A percentile compares a stretch with the other conserved stretches of the same genome.
These are phyloP conservation scores for Leccinum disarticulatum DNA, from an alignment of 768 basidiomycete genomes.

Conservation along the genomic window DNA sequence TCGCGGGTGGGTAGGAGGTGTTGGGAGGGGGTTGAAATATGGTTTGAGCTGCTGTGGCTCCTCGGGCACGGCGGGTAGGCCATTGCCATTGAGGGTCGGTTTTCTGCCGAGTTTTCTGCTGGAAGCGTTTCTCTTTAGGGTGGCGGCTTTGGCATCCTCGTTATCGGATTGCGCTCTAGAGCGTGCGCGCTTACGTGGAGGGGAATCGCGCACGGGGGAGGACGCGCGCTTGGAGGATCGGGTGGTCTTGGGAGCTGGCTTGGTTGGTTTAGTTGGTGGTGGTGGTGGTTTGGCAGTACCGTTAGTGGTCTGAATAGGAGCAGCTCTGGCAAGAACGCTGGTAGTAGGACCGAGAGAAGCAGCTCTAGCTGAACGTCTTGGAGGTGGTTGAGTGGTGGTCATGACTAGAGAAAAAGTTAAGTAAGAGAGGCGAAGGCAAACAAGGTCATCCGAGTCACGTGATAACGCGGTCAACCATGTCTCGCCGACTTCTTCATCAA, in stretches of 20 bases:
- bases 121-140: conserved; percentile 28
- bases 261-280: conserved; percentile 2
- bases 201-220: conserved; percentile 47
- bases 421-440: too few relatives aligned
- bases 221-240: conserved; percentile 48
- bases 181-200: conserved; percentile 48
- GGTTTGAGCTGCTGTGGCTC: conserved; percentile 46
- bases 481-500: too few relatives aligned
- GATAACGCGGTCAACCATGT: conserved; percentile 11
- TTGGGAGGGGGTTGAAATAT: conserved; percentile 67
- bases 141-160: conserved; percentile 37
- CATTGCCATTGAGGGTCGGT: conserved; percentile 33
- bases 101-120: conserved; percentile 30
- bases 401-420: conserved; percentile 16
- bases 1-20: conserved; percentile 51
- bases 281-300: conserved; percentile 32
- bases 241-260: conserved; percentile 26
- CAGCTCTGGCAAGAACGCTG: conserved; percentile 26
- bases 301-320: conserved; percentile 30
- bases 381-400: conserved; percentile 35
- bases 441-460: conserved; percentile 13
- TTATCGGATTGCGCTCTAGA: conserved; percentile 40
- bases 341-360: conserved; percentile 44
- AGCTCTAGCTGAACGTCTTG: conserved; percentile 54
- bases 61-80: conserved; percentile 31